phyloP scores from a whole-genome alignment of 805 yeast genomes.

The Suhomyces xylopsoci region DNA sequence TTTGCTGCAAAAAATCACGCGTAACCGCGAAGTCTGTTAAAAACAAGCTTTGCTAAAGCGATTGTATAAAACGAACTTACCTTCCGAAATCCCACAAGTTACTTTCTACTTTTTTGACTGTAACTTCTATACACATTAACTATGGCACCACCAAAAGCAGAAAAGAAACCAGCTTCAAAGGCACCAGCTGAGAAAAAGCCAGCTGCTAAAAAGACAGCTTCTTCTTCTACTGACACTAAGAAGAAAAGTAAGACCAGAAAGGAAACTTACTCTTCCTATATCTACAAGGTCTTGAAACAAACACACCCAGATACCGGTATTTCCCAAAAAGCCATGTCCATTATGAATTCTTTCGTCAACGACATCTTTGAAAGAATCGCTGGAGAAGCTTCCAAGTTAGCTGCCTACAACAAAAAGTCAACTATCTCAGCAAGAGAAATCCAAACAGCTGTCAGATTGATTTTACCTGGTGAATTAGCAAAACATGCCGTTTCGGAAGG shows the following conservation, averaged over 20 bases:
- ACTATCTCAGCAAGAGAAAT: conserved; percentile 39
- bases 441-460: conserved; percentile 38
- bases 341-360: conserved; percentile 38
- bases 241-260: conserved; percentile 38
- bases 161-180: conserved; percentile 39
- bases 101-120: not conserved
- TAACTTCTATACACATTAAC: conserved; percentile 5
- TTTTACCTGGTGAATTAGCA: conserved; percentile 40
- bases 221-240: conserved; percentile 29
- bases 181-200: conserved; percentile 42
- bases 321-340: conserved; percentile 39
- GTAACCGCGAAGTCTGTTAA: not conserved
- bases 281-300: conserved; percentile 39
- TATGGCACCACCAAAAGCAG: conserved; percentile 37
- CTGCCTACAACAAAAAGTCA: conserved; percentile 39
- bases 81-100: not conserved
- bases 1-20: not conserved
- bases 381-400: conserved; percentile 37
- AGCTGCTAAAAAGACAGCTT: conserved; percentile 36
- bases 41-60: not conserved
- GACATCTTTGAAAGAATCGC: conserved; percentile 39
- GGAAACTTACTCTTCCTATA: conserved; percentile 38
- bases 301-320: conserved; percentile 40
- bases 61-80: not conserved
- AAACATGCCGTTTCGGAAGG: conserved; percentile 41